Evolutionary conservation across 106 monocot species (phyloP).

Genomic region (Phalaenopsis aphrodite): DNA sequence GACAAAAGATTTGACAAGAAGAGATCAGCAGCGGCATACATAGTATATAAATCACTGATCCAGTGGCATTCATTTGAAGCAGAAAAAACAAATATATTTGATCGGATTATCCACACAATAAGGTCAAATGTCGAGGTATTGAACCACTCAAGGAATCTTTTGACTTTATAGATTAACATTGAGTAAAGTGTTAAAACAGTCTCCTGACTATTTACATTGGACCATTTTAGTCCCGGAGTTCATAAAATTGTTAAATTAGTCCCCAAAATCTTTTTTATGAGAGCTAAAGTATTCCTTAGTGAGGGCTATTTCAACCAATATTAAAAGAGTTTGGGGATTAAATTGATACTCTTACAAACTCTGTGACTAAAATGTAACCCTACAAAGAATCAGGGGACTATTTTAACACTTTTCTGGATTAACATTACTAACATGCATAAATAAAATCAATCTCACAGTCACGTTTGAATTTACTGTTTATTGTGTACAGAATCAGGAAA

Average conservation of each 20-base stretch:
- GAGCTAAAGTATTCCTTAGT: no score
- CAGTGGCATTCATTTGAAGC: constrained; percentile 98
- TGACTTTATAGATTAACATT: neutral
- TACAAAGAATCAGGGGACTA: no score
- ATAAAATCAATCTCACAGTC: neutral
- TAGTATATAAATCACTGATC: constrained; percentile 80
- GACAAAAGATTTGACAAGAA: constrained; percentile 75
- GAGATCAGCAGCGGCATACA: constrained; percentile 58
- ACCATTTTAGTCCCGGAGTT: no score
- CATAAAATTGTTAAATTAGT: no score
- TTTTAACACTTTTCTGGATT: no score
- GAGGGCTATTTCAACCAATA: no score
- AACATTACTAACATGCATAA: neutral
- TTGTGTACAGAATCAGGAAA: constrained; percentile 51
- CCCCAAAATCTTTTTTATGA: no score
- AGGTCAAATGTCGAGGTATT: constrained; percentile 73
- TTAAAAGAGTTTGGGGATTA: no score
- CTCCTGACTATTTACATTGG: no score
- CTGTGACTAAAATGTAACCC: no score
- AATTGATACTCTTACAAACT: no score
- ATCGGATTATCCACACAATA: constrained; percentile 86
- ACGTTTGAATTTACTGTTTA: constrained; percentile 3
- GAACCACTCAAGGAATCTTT: neutral
- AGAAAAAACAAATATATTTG: constrained; percentile 93
- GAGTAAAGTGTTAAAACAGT: no score